Percentiles rank a stretch among this genome's conserved stretches.
Evolutionary conservation across 768 basidiomycete genomes (phyloP).

Genomic region (Lactarius evosmus): DNA sequence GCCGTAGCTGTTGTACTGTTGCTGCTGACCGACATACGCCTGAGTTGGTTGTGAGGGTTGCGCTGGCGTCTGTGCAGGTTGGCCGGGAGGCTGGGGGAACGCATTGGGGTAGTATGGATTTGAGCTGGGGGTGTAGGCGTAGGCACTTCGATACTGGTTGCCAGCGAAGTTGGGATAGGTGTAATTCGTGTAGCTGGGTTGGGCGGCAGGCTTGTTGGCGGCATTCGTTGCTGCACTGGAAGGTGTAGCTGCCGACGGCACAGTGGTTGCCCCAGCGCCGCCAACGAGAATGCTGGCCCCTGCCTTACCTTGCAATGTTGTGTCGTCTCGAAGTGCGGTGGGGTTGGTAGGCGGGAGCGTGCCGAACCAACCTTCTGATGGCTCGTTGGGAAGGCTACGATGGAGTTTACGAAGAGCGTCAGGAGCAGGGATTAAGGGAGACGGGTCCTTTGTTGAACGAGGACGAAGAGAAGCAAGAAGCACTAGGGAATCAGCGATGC

Average conservation of each 20-base stretch:
- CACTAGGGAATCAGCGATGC: slow-evolving; percentile 66
- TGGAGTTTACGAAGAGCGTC: slow-evolving; percentile 68
- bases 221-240: slow-evolving; percentile 35
- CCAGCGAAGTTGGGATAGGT: slow-evolving; percentile 31
- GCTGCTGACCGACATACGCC: slow-evolving; percentile 37
- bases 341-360: slow-evolving; percentile 57
- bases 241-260: slow-evolving; percentile 24
- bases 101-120: slow-evolving; percentile 34
- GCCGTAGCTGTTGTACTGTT: slow-evolving; percentile 43
- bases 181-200: slow-evolving; percentile 31
- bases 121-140: slow-evolving; percentile 41
- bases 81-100: slow-evolving; percentile 33
- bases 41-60: slow-evolving; percentile 37
- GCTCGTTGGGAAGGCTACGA: slow-evolving; percentile 58
- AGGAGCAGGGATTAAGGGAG: slow-evolving; percentile 59
- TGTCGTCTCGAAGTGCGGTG: slow-evolving; percentile 69
- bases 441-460: slow-evolving; percentile 44
- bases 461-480: slow-evolving; percentile 71
- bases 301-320: slow-evolving; percentile 62
- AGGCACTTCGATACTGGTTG: slow-evolving; percentile 38
- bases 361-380: slow-evolving; percentile 69
- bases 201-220: slow-evolving; percentile 33
- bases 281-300: slow-evolving; percentile 26
- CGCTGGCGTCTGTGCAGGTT: slow-evolving; percentile 26
- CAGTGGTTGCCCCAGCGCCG: slow-evolving; percentile 21